phyloP scores from a whole-genome alignment of 2,329 filamentous ascomycete species.

The Alternaria sp. region DNA sequence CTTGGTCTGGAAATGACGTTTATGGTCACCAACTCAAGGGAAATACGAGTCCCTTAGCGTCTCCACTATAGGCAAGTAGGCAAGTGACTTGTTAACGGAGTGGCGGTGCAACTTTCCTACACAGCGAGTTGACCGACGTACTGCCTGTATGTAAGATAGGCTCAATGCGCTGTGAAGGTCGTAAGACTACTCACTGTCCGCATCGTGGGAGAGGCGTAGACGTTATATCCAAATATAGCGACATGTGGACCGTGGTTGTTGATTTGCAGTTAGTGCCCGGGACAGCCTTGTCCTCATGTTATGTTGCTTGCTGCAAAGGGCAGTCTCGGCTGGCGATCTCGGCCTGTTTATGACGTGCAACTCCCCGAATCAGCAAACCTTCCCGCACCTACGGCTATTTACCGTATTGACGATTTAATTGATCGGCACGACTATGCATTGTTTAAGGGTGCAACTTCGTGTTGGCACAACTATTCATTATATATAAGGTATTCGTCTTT shows the following conservation, averaged over 20 bases:
- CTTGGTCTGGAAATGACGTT: not conserved
- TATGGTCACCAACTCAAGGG: not conserved
- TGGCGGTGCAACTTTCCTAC: not conserved
- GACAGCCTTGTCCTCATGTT: not conserved
- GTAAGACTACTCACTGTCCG: not conserved
- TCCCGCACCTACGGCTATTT: not conserved
- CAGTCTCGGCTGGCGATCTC: constrained; percentile 7
- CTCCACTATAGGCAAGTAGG: not conserved
- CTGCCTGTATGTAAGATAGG: not conserved
- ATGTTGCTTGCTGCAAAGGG: constrained; percentile 1
- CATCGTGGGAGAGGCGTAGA: constrained; percentile 2
- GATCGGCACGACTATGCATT: constrained; percentile 2
- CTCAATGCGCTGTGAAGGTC: no score
- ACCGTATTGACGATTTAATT: constrained; percentile 5
- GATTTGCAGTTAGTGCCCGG: not conserved
- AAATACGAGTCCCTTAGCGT: not conserved
- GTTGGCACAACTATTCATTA: not conserved
- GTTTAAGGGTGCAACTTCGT: not conserved
- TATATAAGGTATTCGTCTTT: not conserved
- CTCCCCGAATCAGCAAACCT: constrained; percentile 6
- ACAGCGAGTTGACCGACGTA: no score
- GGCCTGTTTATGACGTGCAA: not conserved
- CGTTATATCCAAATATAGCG: constrained; percentile 3
- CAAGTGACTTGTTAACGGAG: not conserved
- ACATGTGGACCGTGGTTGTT: not conserved